These are phyloP conservation scores for Hypholoma sublateritium DNA, from an alignment of 768 basidiomycete genomes.

Conservation along the genomic window DNA sequence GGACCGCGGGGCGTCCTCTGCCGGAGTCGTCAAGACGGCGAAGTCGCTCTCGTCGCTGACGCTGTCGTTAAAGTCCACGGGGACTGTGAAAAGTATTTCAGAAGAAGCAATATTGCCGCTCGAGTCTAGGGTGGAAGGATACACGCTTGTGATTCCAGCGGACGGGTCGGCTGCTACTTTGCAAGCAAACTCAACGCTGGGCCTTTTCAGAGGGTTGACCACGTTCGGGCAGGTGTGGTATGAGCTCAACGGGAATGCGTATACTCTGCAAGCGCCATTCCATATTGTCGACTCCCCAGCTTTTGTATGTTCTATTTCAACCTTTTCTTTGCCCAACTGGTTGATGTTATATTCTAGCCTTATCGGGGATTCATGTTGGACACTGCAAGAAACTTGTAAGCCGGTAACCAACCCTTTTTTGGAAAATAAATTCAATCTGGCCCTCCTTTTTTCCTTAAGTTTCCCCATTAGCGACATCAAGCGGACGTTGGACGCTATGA, in stretches of 20 bases:
- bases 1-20: conserved; percentile 58
- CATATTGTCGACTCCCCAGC: conserved; percentile 61
- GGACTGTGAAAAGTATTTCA: conserved; percentile 45
- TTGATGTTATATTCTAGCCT: conserved; percentile 36
- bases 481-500: conserved; percentile 76
- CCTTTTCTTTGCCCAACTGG: background rate
- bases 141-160: conserved; percentile 54
- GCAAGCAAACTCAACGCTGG: conserved; percentile 62
- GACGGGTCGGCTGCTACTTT: conserved; percentile 57
- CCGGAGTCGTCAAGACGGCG: conserved; percentile 37
- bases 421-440: background rate
- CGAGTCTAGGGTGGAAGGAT: conserved; percentile 59
- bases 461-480: conserved; percentile 64
- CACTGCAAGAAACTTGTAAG: conserved; percentile 74
- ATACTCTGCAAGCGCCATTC: conserved; percentile 57
- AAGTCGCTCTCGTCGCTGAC: conserved; percentile 42
- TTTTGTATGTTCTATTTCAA: conserved; percentile 46
- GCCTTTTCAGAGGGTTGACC: conserved; percentile 70
- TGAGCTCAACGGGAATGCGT: conserved; percentile 46
- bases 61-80: conserved; percentile 36
- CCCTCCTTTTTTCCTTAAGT: conserved; percentile 27
- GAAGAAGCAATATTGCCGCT: conserved; percentile 51
- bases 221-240: conserved; percentile 78
- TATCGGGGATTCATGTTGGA: conserved; percentile 82
- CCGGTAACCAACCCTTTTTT: background rate